Percentiles rank a stretch among this genome's conserved stretches.
phyloP scores from a whole-genome alignment of 768 basidiomycete species.

The Naganishia vaughanmartiniae region DNA sequence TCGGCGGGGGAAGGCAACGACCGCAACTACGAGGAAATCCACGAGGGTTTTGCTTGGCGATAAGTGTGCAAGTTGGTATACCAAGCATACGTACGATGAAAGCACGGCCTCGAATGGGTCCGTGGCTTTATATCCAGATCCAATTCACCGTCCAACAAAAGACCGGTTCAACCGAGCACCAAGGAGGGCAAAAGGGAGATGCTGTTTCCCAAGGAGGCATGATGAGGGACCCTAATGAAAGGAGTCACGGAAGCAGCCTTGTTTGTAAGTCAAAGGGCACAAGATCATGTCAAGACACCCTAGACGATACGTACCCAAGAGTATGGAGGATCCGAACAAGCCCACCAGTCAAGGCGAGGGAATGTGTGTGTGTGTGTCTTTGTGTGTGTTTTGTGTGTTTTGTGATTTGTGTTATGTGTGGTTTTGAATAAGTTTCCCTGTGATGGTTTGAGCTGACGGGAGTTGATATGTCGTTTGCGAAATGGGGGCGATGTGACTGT shows the following conservation, averaged over 20 bases:
- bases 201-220: neutral
- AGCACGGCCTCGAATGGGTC: neutral
- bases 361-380: neutral
- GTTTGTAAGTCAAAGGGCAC: constrained; percentile 26
- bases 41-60: constrained; percentile 27
- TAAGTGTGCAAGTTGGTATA: constrained; percentile 23
- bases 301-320: constrained; percentile 14
- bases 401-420: neutral
- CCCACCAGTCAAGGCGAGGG: constrained; percentile 25
- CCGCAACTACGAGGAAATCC: constrained; percentile 28
- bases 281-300: constrained; percentile 4
- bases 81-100: constrained; percentile 23
- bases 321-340: neutral
- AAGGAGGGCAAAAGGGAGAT: constrained; percentile 18
- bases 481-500: neutral
- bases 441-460: neutral
- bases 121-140: neutral
- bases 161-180: neutral
- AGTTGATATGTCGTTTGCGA: neutral
- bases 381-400: neutral
- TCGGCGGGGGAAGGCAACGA: constrained; percentile 27
- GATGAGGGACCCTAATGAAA: constrained; percentile 21
- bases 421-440: neutral
- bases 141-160: neutral
- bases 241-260: constrained; percentile 18